These are phyloP conservation scores for Lonicera japonica DNA, from an alignment of 129 eudicot species.

Conservation along the genomic window DNA sequence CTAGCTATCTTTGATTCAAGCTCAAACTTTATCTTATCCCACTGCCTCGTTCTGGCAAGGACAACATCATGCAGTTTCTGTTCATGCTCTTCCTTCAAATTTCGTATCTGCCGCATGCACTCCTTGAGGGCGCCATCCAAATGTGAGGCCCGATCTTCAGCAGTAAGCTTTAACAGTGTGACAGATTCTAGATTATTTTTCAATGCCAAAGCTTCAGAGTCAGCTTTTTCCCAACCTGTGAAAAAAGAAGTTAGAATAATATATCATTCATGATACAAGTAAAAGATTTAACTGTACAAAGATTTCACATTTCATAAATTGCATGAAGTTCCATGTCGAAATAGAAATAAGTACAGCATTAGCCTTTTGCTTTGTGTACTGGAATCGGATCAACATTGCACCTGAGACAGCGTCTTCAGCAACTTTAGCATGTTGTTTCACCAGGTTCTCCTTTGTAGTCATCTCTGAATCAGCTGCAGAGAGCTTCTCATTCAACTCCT, in stretches of 20 bases:
- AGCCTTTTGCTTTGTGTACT: slow-evolving; percentile 1
- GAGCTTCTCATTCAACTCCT: slow-evolving; percentile 67
- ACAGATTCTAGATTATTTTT: slow-evolving; percentile 87
- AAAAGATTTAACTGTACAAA: too few relatives aligned
- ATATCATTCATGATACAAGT: too few relatives aligned
- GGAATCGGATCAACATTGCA: slow-evolving; percentile 14
- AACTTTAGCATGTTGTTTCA: slow-evolving; percentile 91
- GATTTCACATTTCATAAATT: not conserved
- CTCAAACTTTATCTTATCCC: slow-evolving; percentile 68
- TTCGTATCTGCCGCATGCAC: slow-evolving; percentile 93
- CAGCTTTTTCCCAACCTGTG: slow-evolving; percentile 99
- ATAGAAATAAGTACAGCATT: too few relatives aligned
- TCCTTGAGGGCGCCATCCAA: slow-evolving; percentile 97
- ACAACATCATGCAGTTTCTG: slow-evolving; percentile 55
- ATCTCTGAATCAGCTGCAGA: slow-evolving; percentile 77
- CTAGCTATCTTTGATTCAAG: slow-evolving; percentile 56
- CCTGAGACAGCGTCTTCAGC: slow-evolving; percentile 99
- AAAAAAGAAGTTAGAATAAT: not conserved
- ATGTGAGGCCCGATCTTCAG: slow-evolving; percentile 91
- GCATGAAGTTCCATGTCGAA: not conserved
- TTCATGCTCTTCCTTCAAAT: slow-evolving; percentile 88
- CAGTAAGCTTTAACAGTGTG: slow-evolving; percentile 81
- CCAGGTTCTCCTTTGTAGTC: slow-evolving; percentile 70
- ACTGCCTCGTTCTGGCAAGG: slow-evolving; percentile 57
- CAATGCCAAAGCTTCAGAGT: slow-evolving; percentile 77